phyloP scores from a whole-genome alignment of 495 filamentous ascomycete species.

The Lophiotrema nucula region DNA sequence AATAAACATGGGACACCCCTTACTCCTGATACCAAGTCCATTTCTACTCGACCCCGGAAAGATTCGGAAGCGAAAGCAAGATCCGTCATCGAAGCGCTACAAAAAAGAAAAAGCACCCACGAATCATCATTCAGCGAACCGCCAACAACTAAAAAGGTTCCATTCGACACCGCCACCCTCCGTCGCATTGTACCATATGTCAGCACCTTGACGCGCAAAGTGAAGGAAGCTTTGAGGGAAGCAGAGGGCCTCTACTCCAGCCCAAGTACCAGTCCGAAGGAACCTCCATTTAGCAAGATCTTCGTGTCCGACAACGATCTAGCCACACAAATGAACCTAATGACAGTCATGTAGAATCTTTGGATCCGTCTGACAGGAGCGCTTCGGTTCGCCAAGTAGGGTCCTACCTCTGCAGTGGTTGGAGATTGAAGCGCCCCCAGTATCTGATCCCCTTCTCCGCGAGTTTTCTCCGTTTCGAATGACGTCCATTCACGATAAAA shows the following conservation, averaged over 20 bases:
- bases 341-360: conserved; percentile 61
- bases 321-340: conserved; percentile 62
- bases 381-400: too few relatives aligned
- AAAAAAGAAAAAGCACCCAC: conserved; percentile 59
- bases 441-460: too few relatives aligned
- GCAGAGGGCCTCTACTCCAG: conserved; percentile 50
- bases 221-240: conserved; percentile 64
- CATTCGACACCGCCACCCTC: conserved; percentile 88
- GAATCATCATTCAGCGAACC: conserved; percentile 47
- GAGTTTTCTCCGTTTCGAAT: too few relatives aligned
- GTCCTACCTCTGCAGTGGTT: too few relatives aligned
- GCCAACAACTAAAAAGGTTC: conserved; percentile 70
- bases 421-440: too few relatives aligned
- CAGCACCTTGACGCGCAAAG: conserved; percentile 74
- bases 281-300: conserved; percentile 53
- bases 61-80: conserved; percentile 64
- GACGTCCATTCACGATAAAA: too few relatives aligned
- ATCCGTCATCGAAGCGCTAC: conserved; percentile 81
- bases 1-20: conserved; percentile 3
- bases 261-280: conserved; percentile 53
- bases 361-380: too few relatives aligned
- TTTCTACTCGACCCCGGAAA: conserved; percentile 41
- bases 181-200: conserved; percentile 84
- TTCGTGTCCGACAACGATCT: conserved; percentile 48
- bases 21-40: conserved; percentile 6